Base-by-base conservation (phyloP, 2,329 filamentous ascomycete genomes). In the Ceratocystis cubensis region DNA sequence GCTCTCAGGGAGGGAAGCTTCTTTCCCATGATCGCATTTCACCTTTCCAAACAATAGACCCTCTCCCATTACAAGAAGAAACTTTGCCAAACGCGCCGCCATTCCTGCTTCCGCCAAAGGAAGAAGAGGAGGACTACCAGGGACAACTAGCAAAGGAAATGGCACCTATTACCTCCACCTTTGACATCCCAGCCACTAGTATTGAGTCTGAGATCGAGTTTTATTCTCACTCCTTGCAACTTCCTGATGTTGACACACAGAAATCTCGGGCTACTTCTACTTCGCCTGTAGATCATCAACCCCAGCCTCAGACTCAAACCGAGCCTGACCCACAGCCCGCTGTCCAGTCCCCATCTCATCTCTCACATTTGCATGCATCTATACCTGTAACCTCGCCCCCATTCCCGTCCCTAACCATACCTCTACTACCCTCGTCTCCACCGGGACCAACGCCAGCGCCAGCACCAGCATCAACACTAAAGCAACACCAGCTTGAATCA, bases 1-100 rank as follows among this genome's bases (percentile, higher is more conserved):
- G 41, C 37, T 13, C 37, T 41, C 37, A 13, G 13, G 37, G 37
- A 41, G 37, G 10, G 25, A 63, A 63, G 44, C 6, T 13, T 17
- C 37, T 30, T 13, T 30, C 17, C 17, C 6, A 33, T 53, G 63
- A 13, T 44, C 5, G 20, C 8, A n/a, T 64, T 25, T 7, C 48
- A 10, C 22, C 37, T 5, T 22, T 20, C 30, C 33, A 61, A 22
- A 66, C 33, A 8, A 25, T 25, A 17, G 37, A n/a, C 20, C 25
- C 30, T n/a, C 44, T 28, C 20, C 33, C 30, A 56, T 22, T 59
- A 3, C 13, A n/a, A 63, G 45, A 48, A 44, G 46, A 63, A 63
- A n/a, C 62, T 17, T 50, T n/a, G 62, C 44, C 45, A 33, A 63
- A 59, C 30, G 56, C 56, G 56, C 56, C 17, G n/a, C 25, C 33